A percentile compares a stretch with the other conserved stretches of the same genome.
Evolutionary conservation across 2,329 filamentous ascomycete species (phyloP).

Genomic region (Aspergillus fischeri): DNA sequence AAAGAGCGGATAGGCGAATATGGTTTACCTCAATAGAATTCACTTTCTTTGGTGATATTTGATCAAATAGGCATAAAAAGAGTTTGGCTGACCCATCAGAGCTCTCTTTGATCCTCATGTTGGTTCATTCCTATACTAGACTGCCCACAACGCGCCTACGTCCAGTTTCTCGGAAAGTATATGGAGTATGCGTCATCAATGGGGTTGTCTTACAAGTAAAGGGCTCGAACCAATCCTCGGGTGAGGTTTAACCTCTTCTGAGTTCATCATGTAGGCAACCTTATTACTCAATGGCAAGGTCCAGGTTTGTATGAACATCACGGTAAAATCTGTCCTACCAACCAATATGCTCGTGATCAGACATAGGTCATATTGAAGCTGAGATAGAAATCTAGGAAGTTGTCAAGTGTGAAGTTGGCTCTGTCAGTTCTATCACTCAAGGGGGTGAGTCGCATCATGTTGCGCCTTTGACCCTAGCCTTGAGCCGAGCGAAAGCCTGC

Average conservation of each 20-base stretch:
- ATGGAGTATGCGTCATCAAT: conserved; percentile 30
- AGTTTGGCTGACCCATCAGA: conserved; percentile 30
- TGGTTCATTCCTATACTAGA: conserved; percentile 7
- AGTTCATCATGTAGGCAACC: conserved; percentile 30
- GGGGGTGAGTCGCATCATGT: conserved; percentile 3
- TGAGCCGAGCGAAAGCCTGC: conserved; percentile 38
- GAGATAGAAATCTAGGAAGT: not conserved
- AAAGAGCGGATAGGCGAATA: conserved; percentile 9
- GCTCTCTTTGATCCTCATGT: conserved; percentile 41
- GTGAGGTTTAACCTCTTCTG: conserved; percentile 23
- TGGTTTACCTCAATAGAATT: not conserved
- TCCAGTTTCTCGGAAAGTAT: conserved; percentile 7
- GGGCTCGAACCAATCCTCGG: conserved; percentile 9
- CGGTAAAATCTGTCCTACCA: not conserved
- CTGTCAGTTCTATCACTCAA: not conserved
- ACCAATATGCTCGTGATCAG: not conserved
- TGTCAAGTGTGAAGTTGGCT: too few species aligned
- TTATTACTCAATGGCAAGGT: not conserved
- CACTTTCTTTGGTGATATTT: not conserved
- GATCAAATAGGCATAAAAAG: not conserved
- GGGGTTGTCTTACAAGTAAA: conserved; percentile 1
- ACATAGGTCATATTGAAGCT: not conserved
- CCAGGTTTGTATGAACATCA: not conserved
- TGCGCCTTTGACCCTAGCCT: conserved; percentile 24
- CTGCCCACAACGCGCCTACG: conserved; percentile 25